Base-by-base conservation (phyloP, 257 asterid species). In the Agastache rugosa region DNA sequence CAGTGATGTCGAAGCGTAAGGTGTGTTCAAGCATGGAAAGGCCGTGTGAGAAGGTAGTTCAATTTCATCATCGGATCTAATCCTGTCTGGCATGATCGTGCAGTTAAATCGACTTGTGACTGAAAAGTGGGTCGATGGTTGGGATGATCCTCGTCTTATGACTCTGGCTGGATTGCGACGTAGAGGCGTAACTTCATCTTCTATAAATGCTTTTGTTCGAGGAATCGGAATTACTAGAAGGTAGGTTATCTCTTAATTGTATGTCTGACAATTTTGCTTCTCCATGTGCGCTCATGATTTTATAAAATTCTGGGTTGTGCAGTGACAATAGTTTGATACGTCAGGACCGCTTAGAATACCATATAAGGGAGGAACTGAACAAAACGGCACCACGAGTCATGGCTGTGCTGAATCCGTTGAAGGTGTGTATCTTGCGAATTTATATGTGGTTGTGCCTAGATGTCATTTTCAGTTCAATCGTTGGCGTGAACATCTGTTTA, bases 111-210 rank as follows among this genome's bases (percentile, higher is more conserved):
- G 87, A 44, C 93, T 94, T 44, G 97, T 94, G 53, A 92, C 96
- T 27, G 93, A 92, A 74, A 92, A 94, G 56, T 86, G 90, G 89
- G 97, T 92, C 25, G 96, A 94, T 79, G 93, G 96, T 63, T 94
- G 97, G 99, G 99, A 94, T 79, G 99, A 94, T 81, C 99, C 99
- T 67, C 97, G 97, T 60, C 83, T 94, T 50, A 89, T 94, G 97
- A 92, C 97, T 17, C 93, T 94, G 14, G 91, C 99, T 78, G 97
- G 96, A 41, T 83, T 94, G 81, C 83, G 90, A 58, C 96, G 97
- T 68, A 92, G 99, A 87, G 99, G 99, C 62, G 93, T 92, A 62
- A 92, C 97, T 61, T 78, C 97, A 71, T 75, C 90, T 84, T 83
- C 99, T 69, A 92, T 94, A 64, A 94, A 94, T 81, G 72, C 92